Evolutionary conservation across 2,329 filamentous ascomycete genomes (phyloP).

Genomic region (Fusarium guadeloupense): DNA sequence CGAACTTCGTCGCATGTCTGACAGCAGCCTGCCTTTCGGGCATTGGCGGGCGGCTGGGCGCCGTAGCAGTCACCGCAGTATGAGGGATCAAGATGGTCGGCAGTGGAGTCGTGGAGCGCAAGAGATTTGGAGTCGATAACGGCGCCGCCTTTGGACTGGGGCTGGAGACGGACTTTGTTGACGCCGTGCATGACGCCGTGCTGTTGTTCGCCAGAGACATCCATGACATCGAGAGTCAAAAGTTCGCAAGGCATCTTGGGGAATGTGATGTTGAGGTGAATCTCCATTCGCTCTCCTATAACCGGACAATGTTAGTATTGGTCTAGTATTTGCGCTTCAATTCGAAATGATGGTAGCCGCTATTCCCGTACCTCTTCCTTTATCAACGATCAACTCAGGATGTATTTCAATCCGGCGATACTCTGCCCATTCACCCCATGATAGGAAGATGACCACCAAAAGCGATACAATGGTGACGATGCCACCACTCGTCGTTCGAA

Average conservation of each 20-base stretch:
- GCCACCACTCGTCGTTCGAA: conserved; percentile 94
- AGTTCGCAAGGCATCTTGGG: conserved; percentile 94
- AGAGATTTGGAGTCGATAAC: conserved; percentile 77
- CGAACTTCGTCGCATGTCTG: conserved; percentile 97
- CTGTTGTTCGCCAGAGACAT: conserved; percentile 96
- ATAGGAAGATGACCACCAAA: conserved; percentile 85
- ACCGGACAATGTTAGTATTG: conserved; percentile 35
- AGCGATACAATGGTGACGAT: conserved; percentile 93
- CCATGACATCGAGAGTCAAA: conserved; percentile 97
- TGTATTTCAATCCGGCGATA: conserved; percentile 87
- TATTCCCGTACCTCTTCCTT: conserved; percentile 78
- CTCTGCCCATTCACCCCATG: conserved; percentile 95
- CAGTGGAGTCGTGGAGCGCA: conserved; percentile 71
- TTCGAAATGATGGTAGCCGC: background rate
- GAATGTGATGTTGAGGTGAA: conserved; percentile 96
- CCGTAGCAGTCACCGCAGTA: conserved; percentile 98
- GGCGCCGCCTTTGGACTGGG: conserved; percentile 76
- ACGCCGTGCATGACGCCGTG: conserved; percentile 93
- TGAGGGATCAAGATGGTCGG: conserved; percentile 82
- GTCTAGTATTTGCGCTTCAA: background rate
- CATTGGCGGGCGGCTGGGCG: conserved; percentile 75
- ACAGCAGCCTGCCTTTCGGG: conserved; percentile 87
- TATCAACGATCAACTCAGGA: conserved; percentile 95
- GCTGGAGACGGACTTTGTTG: conserved; percentile 84
- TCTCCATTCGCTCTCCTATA: conserved; percentile 96